Evolutionary conservation across 345 rosid species (phyloP).

Genomic region (Populus ilicifolia): DNA sequence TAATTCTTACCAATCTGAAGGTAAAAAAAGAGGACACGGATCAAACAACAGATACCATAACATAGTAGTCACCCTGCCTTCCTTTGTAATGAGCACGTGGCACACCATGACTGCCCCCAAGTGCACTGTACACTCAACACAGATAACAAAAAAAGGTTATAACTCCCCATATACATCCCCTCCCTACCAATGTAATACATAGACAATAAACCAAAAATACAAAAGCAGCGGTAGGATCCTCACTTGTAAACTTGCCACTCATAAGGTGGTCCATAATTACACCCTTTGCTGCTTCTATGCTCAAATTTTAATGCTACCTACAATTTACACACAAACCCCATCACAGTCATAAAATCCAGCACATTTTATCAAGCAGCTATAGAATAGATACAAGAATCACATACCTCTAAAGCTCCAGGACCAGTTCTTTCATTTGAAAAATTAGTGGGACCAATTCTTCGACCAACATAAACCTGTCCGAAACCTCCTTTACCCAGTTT

Average conservation of each 20-base stretch:
- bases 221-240: conserved; percentile 21
- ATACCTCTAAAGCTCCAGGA: conserved; percentile 74
- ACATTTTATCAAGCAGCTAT: not conserved
- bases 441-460: conserved; percentile 36
- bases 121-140: conserved; percentile 39
- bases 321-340: conserved; percentile 6
- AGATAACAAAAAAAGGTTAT: not conserved
- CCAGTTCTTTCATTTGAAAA: conserved; percentile 55
- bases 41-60: conserved; percentile 53
- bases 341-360: not conserved
- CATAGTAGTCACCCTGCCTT: conserved; percentile 75
- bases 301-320: conserved; percentile 96
- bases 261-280: conserved; percentile 84
- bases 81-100: conserved; percentile 82
- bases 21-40: not conserved
- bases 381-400: not conserved
- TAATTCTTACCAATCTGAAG: not conserved
- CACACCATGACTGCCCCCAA: conserved; percentile 86
- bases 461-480: conserved; percentile 94
- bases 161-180: not conserved
- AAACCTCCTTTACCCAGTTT: conserved; percentile 97
- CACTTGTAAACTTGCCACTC: conserved; percentile 99
- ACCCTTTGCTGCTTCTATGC: conserved; percentile 94
- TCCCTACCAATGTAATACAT: not conserved
- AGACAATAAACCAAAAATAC: not conserved